Evolutionary conservation across 768 basidiomycete species (phyloP).

Genomic region (Rhizopogon roseolus): DNA sequence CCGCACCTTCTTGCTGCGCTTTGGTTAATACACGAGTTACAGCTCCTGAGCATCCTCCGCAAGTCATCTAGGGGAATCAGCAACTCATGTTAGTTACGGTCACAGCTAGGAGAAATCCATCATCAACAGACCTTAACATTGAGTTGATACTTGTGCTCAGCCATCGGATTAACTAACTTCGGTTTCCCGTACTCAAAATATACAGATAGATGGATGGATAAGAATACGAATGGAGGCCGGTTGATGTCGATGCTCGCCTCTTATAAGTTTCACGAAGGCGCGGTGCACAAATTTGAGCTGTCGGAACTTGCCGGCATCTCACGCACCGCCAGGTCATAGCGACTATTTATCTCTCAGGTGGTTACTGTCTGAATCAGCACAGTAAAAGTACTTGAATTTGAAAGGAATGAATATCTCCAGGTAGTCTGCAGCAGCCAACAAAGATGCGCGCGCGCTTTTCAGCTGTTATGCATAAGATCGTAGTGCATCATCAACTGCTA

Average conservation of each 20-base stretch:
- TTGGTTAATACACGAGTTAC: slow-evolving; percentile 71
- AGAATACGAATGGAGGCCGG: not conserved
- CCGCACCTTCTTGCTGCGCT: slow-evolving; percentile 39
- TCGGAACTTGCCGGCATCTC: slow-evolving; percentile 12
- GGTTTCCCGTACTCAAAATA: not conserved
- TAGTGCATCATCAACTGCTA: slow-evolving; percentile 6
- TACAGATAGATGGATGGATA: slow-evolving; percentile 1
- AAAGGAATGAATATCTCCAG: not conserved
- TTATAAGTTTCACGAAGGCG: not conserved
- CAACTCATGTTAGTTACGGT: not conserved
- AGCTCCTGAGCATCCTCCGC: slow-evolving; percentile 82
- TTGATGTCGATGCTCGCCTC: not conserved
- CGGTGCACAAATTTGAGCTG: not conserved
- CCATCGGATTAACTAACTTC: not conserved
- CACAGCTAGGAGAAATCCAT: not conserved
- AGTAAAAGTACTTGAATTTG: no score
- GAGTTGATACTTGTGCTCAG: slow-evolving; percentile 54
- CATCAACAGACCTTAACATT: slow-evolving; percentile 64
- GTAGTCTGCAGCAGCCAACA: not conserved
- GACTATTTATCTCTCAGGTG: no score
- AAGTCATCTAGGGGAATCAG: slow-evolving; percentile 66
- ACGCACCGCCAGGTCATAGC: slow-evolving; percentile 2
- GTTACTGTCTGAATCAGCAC: no score
- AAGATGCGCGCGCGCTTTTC: not conserved
- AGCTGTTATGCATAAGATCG: not conserved